Base-by-base conservation (phyloP, 768 basidiomycete species). In the Grammothele lineata region DNA sequence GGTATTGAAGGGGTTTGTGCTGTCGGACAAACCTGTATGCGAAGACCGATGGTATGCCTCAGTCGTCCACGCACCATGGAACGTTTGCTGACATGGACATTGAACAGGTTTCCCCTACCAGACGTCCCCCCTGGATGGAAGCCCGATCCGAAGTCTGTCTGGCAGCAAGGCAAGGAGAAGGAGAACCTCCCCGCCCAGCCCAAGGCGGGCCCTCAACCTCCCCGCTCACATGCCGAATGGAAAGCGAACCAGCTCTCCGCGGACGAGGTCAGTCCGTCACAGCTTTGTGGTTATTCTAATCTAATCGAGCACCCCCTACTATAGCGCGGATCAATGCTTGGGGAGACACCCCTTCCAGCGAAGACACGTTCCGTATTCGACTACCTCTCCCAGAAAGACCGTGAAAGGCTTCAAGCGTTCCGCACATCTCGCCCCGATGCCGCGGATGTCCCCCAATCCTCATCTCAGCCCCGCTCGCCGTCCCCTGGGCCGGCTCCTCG, bases 371-470 rank as follows among this genome's bases (percentile, higher is more conserved):
- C 95, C 0, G 80, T 99, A 14, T 97, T 95, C 62, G 94, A 98
- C 37, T 98, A 83, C 62, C 81, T 98, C 62, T 95, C 96, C 0
- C 80, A 86, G 54, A 94, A 93, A 58, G 92, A 95, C 58, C 79
- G 82, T 46, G 93, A 96, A 50, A 83, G 94, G 5, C 74, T 99
- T 14, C 74, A 83, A 58, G 75, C 74, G 23, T 76, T 88, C 22
- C 50, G 65, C 37, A 55, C 52, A 7, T 57, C 62, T 6, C 54
- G 57, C 12, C 32, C 62, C 5, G 60, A 73, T 12, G 35, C 15
- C 35, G 18, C 35, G 6, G 15, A 60, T 19, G 50, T 60, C 8
- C 43, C 56, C 14, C 45, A 60, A n/a, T 45, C 62, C 3, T 49
- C 57, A 2, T 17, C 37, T 14, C 37, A 40, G 14, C 50, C 64